These are phyloP conservation scores for Teratosphaeria zuluensis DNA, from an alignment of 2,329 filamentous ascomycete genomes.

Conservation along the genomic window DNA sequence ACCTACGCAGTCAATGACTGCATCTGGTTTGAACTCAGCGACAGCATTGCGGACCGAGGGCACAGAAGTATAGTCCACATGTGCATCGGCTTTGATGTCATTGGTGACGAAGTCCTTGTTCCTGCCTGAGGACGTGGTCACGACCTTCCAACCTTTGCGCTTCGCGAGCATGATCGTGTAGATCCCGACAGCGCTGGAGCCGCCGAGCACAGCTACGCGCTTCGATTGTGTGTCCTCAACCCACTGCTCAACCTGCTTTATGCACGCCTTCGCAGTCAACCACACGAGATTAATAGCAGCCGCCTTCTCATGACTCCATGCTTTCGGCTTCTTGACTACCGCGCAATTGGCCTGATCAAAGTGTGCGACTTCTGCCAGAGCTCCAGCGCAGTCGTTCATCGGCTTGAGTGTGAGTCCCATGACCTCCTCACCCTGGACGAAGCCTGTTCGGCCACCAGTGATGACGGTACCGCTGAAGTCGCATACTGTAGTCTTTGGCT, in stretches of 20 bases:
- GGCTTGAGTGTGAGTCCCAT: conserved; percentile 23
- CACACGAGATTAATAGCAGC: conserved; percentile 24
- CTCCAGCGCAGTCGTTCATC: conserved; percentile 16
- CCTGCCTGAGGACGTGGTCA: conserved; percentile 45
- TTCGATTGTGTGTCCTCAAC: conserved; percentile 17
- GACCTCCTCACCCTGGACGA: conserved; percentile 22
- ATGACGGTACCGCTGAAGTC: conserved; percentile 25
- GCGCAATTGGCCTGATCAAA: conserved; percentile 17
- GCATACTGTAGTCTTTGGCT: conserved; percentile 21
- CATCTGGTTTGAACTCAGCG: conserved; percentile 41
- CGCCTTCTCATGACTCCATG: conserved; percentile 23
- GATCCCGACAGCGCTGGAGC: conserved; percentile 23
- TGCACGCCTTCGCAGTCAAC: conserved; percentile 23
- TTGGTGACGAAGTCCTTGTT: conserved; percentile 48
- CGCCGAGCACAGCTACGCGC: conserved; percentile 23
- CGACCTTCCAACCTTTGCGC: conserved; percentile 24
- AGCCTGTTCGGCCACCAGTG: conserved; percentile 14
- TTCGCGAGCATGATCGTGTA: conserved; percentile 25
- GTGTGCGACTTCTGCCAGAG: conserved; percentile 20
- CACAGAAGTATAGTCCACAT: conserved; percentile 50
- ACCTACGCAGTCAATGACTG: conserved; percentile 53
- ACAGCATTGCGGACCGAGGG: conserved; percentile 41
- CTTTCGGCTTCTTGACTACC: conserved; percentile 19
- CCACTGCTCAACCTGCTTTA: conserved; percentile 18
- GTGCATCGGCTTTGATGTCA: conserved; percentile 51